These are phyloP conservation scores for Epichloe amarillans DNA, from an alignment of 2,329 filamentous ascomycete species.

Conservation along the genomic window DNA sequence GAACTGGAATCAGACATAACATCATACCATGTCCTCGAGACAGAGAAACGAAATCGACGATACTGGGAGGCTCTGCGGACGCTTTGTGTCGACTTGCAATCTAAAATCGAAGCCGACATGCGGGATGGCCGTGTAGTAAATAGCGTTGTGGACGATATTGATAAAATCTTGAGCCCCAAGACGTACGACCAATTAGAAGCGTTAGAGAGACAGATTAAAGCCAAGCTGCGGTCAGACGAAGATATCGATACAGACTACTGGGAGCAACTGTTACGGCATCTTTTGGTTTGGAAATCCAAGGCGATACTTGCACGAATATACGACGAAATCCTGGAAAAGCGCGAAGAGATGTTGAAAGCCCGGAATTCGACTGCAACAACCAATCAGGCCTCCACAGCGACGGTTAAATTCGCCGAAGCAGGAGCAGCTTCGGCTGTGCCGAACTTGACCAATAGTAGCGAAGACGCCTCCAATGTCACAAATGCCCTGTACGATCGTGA, in stretches of 20 bases:
- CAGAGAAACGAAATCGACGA: slow-evolving; percentile 60
- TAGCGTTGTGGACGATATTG: slow-evolving; percentile 77
- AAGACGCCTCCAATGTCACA: slow-evolving; percentile 76
- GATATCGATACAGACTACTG: slow-evolving; percentile 95
- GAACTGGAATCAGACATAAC: slow-evolving; percentile 73
- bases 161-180: slow-evolving; percentile 76
- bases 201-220: slow-evolving; percentile 74
- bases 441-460: slow-evolving; percentile 31
- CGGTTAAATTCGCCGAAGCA: not conserved
- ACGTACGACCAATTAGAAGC: slow-evolving; percentile 73
- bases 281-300: slow-evolving; percentile 85
- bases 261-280: slow-evolving; percentile 77
- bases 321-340: slow-evolving; percentile 43
- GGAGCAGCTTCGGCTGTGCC: not conserved
- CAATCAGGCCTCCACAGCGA: not conserved
- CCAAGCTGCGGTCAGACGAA: slow-evolving; percentile 77
- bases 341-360: slow-evolving; percentile 2
- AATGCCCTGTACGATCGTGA: slow-evolving; percentile 86
- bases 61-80: slow-evolving; percentile 89
- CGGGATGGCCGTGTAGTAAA: slow-evolving; percentile 62
- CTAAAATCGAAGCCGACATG: slow-evolving; percentile 46
- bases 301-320: slow-evolving; percentile 70
- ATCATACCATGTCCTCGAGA: slow-evolving; percentile 72
- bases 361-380: slow-evolving; percentile 4
- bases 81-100: slow-evolving; percentile 64